Percentiles rank a stretch among this genome's conserved stretches.
phyloP scores from a whole-genome alignment of 805 yeast genomes.

The Schwanniomyces pseudopolymorphus region DNA sequence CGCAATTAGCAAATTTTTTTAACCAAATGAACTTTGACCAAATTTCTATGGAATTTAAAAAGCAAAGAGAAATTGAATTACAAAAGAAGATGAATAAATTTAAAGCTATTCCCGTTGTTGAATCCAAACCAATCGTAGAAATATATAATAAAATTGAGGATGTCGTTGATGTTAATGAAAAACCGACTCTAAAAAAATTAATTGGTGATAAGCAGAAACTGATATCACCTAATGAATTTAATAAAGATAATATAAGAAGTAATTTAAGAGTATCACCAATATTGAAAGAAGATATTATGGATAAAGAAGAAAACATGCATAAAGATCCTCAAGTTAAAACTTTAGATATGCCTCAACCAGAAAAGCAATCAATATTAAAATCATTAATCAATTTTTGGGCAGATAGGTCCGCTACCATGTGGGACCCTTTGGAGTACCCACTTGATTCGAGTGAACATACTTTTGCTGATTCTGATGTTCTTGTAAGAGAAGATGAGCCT shows the following conservation, averaged over 20 bases:
- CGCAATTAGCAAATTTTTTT: conserved; percentile 63
- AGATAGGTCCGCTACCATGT: conserved; percentile 89
- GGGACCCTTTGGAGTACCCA: conserved; percentile 92
- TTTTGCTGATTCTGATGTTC: conserved; percentile 89
- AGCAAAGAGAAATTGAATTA: conserved; percentile 80
- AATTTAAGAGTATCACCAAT: conserved; percentile 1
- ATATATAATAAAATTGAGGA: conserved; percentile 85
- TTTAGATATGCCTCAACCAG: conserved; percentile 46
- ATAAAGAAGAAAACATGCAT: conserved; percentile 3
- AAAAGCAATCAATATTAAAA: conserved; percentile 74
- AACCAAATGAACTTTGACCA: conserved; percentile 79
- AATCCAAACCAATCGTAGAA: conserved; percentile 85
- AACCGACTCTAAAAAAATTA: background rate
- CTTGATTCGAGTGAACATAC: conserved; percentile 79
- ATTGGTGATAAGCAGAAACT: background rate
- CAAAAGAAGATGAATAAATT: conserved; percentile 57
- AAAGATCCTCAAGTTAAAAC: conserved; percentile 6
- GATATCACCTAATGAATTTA: background rate
- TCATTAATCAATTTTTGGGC: conserved; percentile 94
- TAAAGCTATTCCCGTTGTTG: conserved; percentile 67
- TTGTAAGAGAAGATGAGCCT: conserved; percentile 95
- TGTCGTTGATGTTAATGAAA: conserved; percentile 62
- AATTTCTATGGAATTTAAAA: conserved; percentile 79
- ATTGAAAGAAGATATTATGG: background rate
- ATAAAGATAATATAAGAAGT: conserved; percentile 2